Evolutionary conservation across 1,284 basidiomycete genomes (phyloP).

Genomic region (Boletus holoroseus): DNA sequence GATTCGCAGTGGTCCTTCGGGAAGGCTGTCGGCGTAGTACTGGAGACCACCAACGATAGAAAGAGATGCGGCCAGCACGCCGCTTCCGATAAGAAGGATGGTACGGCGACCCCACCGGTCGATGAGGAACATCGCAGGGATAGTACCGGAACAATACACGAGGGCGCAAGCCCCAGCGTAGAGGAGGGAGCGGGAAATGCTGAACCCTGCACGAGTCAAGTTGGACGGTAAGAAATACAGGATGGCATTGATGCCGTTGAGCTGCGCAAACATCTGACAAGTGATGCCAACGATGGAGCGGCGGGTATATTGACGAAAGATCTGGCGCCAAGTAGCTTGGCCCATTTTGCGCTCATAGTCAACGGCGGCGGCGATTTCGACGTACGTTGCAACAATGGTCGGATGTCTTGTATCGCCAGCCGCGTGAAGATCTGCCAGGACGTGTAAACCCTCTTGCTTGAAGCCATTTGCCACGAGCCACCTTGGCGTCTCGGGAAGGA

Average conservation of each 20-base stretch:
- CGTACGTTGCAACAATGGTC: conserved; percentile 37
- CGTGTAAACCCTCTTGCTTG: conserved; percentile 39
- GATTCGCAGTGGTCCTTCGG: conserved; percentile 33
- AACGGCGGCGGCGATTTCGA: conserved; percentile 41
- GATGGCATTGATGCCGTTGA: conserved; percentile 55
- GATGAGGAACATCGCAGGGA: conserved; percentile 53
- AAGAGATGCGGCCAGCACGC: conserved; percentile 39
- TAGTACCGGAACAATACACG: conserved; percentile 52
- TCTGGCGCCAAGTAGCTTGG: conserved; percentile 40
- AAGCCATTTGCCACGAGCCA: conserved; percentile 51
- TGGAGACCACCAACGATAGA: conserved; percentile 44
- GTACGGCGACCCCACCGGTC: conserved; percentile 49
- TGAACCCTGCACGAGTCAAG: conserved; percentile 47
- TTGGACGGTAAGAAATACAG: conserved; percentile 53
- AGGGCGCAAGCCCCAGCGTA: conserved; percentile 52
- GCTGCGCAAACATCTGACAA: conserved; percentile 51
- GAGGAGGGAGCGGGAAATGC: conserved; percentile 40
- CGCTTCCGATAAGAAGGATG: conserved; percentile 48
- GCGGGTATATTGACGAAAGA: conserved; percentile 45
- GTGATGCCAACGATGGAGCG: conserved; percentile 46
- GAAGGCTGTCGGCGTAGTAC: conserved; percentile 39
- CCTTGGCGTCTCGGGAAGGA: conserved; percentile 51
- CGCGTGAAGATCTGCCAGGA: conserved; percentile 48
- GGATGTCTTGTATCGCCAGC: conserved; percentile 40
- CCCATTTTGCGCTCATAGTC: conserved; percentile 39